These are phyloP conservation scores for Ganoderma resinaceum DNA, from an alignment of 1,284 basidiomycete genomes.

Conservation along the genomic window DNA sequence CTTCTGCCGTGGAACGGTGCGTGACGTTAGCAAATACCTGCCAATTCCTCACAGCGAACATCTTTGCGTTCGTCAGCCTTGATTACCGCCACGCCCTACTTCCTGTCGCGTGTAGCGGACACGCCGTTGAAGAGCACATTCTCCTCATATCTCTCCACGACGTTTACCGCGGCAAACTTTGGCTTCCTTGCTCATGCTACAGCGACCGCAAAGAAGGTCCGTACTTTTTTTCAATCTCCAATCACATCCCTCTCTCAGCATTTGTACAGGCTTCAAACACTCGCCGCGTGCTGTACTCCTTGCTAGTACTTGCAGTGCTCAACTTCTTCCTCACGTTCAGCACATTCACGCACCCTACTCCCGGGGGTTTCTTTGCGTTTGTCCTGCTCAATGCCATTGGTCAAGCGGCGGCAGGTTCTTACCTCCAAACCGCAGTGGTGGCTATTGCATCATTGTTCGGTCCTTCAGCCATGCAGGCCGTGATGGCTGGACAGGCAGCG, in stretches of 20 bases:
- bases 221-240: conserved; percentile 31
- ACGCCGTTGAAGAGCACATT: conserved; percentile 67
- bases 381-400: conserved; percentile 62
- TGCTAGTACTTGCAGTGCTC: conserved; percentile 50
- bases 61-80: conserved; percentile 51
- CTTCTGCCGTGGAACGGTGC: conserved; percentile 84
- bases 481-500: conserved; percentile 81
- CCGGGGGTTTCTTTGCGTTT: conserved; percentile 68
- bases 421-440: conserved; percentile 72
- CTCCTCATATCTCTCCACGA: conserved; percentile 71
- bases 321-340: conserved; percentile 62
- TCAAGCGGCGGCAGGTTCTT: conserved; percentile 67
- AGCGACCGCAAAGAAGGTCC: conserved; percentile 66
- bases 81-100: conserved; percentile 81
- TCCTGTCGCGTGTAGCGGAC: conserved; percentile 65
- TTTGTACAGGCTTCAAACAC: conserved; percentile 35
- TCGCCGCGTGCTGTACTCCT: conserved; percentile 32
- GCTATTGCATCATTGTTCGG: conserved; percentile 80
- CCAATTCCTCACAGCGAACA: neutral
- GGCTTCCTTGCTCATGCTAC: conserved; percentile 77
- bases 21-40: neutral
- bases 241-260: neutral
- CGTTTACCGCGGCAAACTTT: conserved; percentile 71
- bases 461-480: conserved; percentile 66
- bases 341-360: conserved; percentile 62